Percentiles rank a stretch among this genome's conserved stretches.
Evolutionary conservation across 768 basidiomycete species (phyloP).

Genomic region (Russula virescens): DNA sequence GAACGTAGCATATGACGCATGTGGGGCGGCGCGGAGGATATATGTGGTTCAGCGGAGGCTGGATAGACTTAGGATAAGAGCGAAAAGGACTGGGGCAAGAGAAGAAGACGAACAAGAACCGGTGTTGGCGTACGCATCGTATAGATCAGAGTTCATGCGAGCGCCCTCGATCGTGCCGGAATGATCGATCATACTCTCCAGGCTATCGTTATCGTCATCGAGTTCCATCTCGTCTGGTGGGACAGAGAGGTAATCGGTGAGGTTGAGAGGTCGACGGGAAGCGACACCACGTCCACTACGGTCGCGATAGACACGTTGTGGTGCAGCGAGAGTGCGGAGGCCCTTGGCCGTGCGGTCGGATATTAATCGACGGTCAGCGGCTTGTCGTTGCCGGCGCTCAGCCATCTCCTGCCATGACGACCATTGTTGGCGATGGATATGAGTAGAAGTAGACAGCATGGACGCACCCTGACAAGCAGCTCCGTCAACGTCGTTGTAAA

Average conservation of each 20-base stretch:
- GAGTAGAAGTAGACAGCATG: background rate
- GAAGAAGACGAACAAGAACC: constrained; percentile 8
- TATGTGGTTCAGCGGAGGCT: constrained; percentile 9
- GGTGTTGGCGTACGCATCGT: constrained; percentile 48
- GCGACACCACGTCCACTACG: constrained; percentile 12
- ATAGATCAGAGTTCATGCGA: constrained; percentile 54
- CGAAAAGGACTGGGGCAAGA: background rate
- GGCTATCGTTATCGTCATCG: constrained; percentile 58
- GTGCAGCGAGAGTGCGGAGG: constrained; percentile 50
- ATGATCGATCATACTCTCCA: constrained; percentile 39
- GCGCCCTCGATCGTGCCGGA: constrained; percentile 45
- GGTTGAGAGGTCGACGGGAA: constrained; percentile 31
- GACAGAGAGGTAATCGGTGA: constrained; percentile 47
- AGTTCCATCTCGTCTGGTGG: constrained; percentile 51
- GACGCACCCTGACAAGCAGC: constrained; percentile 67
- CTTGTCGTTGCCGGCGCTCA: constrained; percentile 57
- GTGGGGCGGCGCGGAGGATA: constrained; percentile 10
- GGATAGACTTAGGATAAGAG: background rate
- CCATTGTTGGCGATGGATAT: constrained; percentile 4
- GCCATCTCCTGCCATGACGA: constrained; percentile 56
- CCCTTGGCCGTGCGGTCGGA: constrained; percentile 62
- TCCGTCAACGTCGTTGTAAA: constrained; percentile 74
- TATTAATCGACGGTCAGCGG: constrained; percentile 54
- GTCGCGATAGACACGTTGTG: constrained; percentile 48
- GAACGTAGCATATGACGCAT: constrained; percentile 11